These are phyloP conservation scores for Gymnopilus junonius DNA, from an alignment of 768 basidiomycete species.

Conservation along the genomic window DNA sequence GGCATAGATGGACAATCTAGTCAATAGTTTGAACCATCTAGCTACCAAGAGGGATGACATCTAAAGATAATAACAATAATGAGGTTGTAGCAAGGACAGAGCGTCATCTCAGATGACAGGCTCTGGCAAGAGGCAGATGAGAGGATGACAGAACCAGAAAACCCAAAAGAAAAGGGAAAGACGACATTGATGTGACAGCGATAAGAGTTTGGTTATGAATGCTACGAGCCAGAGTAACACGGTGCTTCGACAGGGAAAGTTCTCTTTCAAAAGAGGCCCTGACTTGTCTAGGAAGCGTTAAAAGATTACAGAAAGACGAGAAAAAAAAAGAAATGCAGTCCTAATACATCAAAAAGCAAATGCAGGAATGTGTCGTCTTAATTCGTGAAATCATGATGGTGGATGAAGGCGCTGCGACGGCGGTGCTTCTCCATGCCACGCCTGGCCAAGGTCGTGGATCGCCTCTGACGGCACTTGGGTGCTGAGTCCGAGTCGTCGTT, in stretches of 20 bases:
- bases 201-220: not conserved
- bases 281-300: not conserved
- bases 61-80: not conserved
- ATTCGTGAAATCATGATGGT: slow-evolving; percentile 1
- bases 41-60: slow-evolving; percentile 1
- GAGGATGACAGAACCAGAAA: not conserved
- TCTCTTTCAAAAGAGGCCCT: not conserved
- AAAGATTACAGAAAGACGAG: not conserved
- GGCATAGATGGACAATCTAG: not conserved
- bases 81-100: not conserved
- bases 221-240: not conserved
- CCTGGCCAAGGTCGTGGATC: not conserved
- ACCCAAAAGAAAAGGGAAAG: not conserved
- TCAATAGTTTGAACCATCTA: not conserved
- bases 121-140: not conserved
- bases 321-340: not conserved
- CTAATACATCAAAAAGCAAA: not conserved
- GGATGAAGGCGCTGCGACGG: not conserved
- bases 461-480: not conserved
- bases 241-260: not conserved
- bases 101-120: not conserved
- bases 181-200: not conserved
- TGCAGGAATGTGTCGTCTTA: not conserved
- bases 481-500: not conserved
- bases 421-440: not conserved